phyloP scores from a whole-genome alignment of 2,329 filamentous ascomycete genomes.

The Fusarium oxysporum region DNA sequence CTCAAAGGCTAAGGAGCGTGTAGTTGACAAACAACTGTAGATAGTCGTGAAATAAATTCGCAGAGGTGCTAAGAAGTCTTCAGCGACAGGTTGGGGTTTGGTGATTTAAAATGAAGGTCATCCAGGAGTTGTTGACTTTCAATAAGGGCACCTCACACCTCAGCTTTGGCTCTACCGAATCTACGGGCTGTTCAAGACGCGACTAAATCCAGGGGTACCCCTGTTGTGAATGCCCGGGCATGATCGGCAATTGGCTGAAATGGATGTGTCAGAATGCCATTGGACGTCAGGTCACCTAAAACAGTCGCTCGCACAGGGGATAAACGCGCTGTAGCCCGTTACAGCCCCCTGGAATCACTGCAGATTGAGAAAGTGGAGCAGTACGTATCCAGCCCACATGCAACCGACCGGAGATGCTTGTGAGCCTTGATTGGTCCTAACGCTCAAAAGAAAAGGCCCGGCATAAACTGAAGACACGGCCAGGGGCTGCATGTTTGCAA shows the following conservation, averaged over 20 bases:
- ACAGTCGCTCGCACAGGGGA: conserved; percentile 8
- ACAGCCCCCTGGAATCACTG: conserved; percentile 15
- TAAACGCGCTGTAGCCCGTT: conserved; percentile 23
- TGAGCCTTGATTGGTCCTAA: conserved; percentile 26
- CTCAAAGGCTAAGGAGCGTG: conserved; percentile 40
- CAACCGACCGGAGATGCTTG: not conserved
- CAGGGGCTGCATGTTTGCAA: conserved; percentile 24
- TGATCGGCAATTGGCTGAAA: conserved; percentile 23
- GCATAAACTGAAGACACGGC: conserved; percentile 9
- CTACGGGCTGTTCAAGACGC: conserved; percentile 39
- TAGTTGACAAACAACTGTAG: conserved; percentile 14
- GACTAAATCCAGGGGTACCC: conserved; percentile 44
- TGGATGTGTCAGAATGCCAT: conserved; percentile 47
- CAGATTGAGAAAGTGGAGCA: conserved; percentile 29
- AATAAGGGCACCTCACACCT: conserved; percentile 19
- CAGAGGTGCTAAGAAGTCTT: conserved; percentile 26
- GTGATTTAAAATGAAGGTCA: conserved; percentile 41
- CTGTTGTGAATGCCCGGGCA: conserved; percentile 48
- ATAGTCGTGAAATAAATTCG: conserved; percentile 24
- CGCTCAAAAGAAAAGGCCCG: conserved; percentile 19
- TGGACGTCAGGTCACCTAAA: conserved; percentile 1
- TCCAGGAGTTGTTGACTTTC: conserved; percentile 47
- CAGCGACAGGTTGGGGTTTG: conserved; percentile 24
- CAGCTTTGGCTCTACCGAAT: conserved; percentile 38
- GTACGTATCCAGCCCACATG: not conserved